phyloP scores from a whole-genome alignment of 1,284 basidiomycete species.

The Puccinia hordei region DNA sequence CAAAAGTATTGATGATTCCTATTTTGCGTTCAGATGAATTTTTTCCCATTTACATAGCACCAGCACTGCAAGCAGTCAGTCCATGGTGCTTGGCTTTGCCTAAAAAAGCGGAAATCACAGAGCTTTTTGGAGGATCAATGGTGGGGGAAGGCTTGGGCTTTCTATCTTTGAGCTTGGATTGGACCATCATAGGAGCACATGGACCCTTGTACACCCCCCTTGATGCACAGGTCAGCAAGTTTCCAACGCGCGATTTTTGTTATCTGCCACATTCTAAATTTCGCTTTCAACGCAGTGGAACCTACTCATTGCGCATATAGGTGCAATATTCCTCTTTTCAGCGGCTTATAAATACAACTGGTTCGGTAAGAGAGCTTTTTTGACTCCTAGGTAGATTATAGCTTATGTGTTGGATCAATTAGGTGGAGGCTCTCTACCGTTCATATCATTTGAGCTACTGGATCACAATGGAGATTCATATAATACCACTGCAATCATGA shows the following conservation, averaged over 20 bases:
- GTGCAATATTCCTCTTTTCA: conserved; percentile 46
- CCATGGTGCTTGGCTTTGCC: conserved; percentile 46
- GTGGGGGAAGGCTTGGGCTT: conserved; percentile 45
- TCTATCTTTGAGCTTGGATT: conserved; percentile 41
- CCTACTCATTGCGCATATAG: conserved; percentile 34
- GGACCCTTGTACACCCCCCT: conserved; percentile 47
- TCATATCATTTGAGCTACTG: conserved; percentile 47
- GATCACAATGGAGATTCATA: conserved; percentile 44
- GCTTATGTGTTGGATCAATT: background rate
- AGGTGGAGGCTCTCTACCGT: conserved; percentile 49
- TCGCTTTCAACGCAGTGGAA: conserved; percentile 38
- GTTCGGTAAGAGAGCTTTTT: conserved; percentile 31
- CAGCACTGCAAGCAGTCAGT: conserved; percentile 48
- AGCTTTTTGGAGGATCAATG: conserved; percentile 39
- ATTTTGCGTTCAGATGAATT: conserved; percentile 26
- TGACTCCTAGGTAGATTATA: background rate
- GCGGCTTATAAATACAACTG: conserved; percentile 41
- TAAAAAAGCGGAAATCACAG: conserved; percentile 6
- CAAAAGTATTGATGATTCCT: background rate
- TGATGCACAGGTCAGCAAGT: conserved; percentile 36
- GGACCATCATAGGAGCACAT: conserved; percentile 38
- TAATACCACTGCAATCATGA: conserved; percentile 41
- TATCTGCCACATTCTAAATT: background rate
- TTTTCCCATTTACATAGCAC: conserved; percentile 46
- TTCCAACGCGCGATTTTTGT: background rate